Conservation (phyloP, 768 basidiomycete genomes). For the Tylopilus balloui region DNA sequence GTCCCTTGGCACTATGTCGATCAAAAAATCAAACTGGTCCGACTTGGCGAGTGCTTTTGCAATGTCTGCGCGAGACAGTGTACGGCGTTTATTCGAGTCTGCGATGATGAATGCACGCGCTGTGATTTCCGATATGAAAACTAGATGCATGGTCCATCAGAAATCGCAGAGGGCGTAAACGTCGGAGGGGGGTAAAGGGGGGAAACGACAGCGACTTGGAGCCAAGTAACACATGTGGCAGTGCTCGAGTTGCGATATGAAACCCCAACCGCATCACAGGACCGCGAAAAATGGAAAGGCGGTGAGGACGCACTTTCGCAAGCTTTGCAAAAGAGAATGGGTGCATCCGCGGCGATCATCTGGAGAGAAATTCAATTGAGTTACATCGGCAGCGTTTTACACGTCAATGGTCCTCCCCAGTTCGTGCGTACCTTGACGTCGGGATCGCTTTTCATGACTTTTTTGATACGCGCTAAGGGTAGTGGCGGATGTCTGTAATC, state of each 20-base stretch:
- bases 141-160: constrained; percentile 36
- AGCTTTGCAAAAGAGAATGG: constrained; percentile 95
- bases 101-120: constrained; percentile 93
- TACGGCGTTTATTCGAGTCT: constrained; percentile 94
- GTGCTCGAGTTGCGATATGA: constrained; percentile 1
- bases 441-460: constrained; percentile 98
- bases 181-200: too few species aligned
- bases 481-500: constrained; percentile 86
- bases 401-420: neutral
- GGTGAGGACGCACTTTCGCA: constrained; percentile 81
- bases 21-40: constrained; percentile 96
- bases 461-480: constrained; percentile 94
- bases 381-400: neutral
- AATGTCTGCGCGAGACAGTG: constrained; percentile 89
- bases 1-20: constrained; percentile 92
- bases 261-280: neutral
- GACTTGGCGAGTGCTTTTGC: constrained; percentile 88
- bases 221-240: neutral
- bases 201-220: neutral
- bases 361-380: constrained; percentile 28
- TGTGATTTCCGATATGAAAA: constrained; percentile 97
- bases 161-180: neutral
- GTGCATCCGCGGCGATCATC: constrained; percentile 99
- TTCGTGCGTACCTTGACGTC: constrained; percentile 77
- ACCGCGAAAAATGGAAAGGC: neutral